Conservation (phyloP, 2,329 filamentous ascomycete genomes). For the Leptographium procerum region DNA sequence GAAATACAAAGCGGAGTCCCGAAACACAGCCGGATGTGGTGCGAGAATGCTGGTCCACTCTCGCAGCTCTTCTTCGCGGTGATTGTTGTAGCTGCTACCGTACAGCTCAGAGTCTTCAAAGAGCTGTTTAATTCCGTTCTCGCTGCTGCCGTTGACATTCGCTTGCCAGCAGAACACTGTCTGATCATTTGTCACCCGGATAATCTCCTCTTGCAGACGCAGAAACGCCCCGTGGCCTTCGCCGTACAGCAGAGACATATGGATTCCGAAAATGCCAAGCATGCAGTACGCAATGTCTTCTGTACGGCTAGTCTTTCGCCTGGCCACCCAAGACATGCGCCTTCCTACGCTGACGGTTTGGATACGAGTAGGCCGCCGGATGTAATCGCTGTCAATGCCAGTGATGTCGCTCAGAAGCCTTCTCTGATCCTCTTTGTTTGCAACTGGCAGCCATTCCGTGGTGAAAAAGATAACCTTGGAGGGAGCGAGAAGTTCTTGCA, state of each 20-base stretch:
- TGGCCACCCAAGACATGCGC: constrained; percentile 18
- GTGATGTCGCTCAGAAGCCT: constrained; percentile 18
- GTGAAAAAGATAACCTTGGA: constrained; percentile 13
- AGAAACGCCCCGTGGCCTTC: constrained; percentile 16
- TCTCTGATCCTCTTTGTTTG: constrained; percentile 14
- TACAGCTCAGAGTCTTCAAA: neutral
- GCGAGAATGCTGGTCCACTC: constrained; percentile 11
- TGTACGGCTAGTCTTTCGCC: constrained; percentile 12
- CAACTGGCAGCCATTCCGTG: constrained; percentile 12
- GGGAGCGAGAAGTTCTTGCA: constrained; percentile 15
- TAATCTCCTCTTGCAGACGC: constrained; percentile 18
- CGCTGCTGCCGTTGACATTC: neutral
- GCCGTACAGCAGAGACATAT: constrained; percentile 20
- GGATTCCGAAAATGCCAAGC: constrained; percentile 18
- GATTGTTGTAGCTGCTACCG: neutral
- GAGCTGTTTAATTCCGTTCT: neutral
- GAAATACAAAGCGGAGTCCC: constrained; percentile 4
- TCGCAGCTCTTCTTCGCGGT: constrained; percentile 1
- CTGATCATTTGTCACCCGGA: constrained; percentile 17
- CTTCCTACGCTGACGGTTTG: constrained; percentile 10
- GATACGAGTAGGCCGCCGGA: constrained; percentile 6
- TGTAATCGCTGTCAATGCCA: constrained; percentile 15
- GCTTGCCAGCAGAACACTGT: constrained; percentile 18
- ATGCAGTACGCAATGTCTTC: constrained; percentile 19
- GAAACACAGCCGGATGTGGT: constrained; percentile 8